phyloP scores from a whole-genome alignment of 331 rosid species.

The Acacia concinna region DNA sequence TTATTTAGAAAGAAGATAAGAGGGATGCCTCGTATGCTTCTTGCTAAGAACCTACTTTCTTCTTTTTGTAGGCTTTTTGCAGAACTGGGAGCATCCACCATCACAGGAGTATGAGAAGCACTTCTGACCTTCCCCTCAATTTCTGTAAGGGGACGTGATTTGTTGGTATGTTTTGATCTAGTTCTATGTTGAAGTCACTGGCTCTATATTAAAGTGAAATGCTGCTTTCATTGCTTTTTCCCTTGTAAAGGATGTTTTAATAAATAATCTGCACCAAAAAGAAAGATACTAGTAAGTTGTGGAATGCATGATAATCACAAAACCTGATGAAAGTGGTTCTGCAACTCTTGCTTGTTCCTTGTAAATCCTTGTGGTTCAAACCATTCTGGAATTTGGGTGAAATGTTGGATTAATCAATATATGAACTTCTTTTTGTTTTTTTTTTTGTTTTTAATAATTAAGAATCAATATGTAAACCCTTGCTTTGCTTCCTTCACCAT shows the following conservation, averaged over 20 bases:
- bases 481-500: not conserved
- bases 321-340: not conserved
- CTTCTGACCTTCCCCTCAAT: conserved; percentile 45
- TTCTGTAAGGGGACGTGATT: conserved; percentile 35
- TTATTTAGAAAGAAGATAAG: not conserved
- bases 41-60: not conserved
- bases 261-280: conserved; percentile 26
- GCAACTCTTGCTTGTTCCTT: not conserved
- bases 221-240: conserved; percentile 7
- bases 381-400: not conserved
- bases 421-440: not conserved
- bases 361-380: not conserved
- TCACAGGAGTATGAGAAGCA: conserved; percentile 79
- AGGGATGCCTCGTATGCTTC: not conserved
- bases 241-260: conserved; percentile 3
- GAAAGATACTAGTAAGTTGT: too few species aligned
- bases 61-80: conserved; percentile 55
- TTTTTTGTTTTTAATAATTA: too few species aligned
- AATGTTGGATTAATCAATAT: not conserved
- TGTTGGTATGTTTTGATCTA: conserved; percentile 43
- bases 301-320: too few species aligned
- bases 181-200: conserved; percentile 30
- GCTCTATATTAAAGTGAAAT: conserved; percentile 33
- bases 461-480: not conserved
- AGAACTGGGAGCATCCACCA: conserved; percentile 83